Evolutionary conservation across 1,284 basidiomycete species (phyloP), one percentile per base, ranked within the genome.

Genomic region (Tilletia caries): DNA sequence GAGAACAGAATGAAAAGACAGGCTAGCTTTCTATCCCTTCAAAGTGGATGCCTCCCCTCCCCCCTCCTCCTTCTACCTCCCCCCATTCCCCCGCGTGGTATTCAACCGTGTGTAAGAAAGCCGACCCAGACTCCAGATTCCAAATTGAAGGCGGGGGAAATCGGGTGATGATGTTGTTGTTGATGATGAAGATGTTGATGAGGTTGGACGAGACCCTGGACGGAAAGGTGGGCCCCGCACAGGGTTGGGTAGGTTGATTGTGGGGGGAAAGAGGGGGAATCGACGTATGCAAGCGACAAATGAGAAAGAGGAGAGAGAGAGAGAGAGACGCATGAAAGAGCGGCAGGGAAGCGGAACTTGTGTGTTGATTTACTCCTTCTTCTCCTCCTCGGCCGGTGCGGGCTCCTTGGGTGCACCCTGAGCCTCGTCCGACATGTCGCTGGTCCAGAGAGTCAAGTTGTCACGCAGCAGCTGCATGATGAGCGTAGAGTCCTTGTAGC

Each of bases 401-500:
- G 80, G 73, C 46, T 72, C 79, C 25, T 79, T 75, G 58, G 66
- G 67, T 43, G 73, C 78, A 27, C 78, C 73, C 60, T 77, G 73
- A 32, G 76, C 75, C 74, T 82, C 81, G 62, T 78, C 73, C 76
- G 84, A 83, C 94, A 96, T 96, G 86, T 97, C 94, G 71, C 92
- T 95, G 73, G 95, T 96, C 94, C 94, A 98, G 75, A 85, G 83
- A 50, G 95, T 98, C 68, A 98, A 87, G 90, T 98, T 98, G 87
- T 98, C 95, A 83, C 96, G 90, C 84, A 98, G 90, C 76, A 98
- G 87, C 86, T 98, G 95, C 95, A 98, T 98, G 87, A 98, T 98
- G 82, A 98, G 88, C 64, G 86, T 96, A 92, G 74, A 82, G 79
- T 85, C 83, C 89, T 98, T 98, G 92, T 98, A 98, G 86, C 91